Evolutionary conservation across 2,329 filamentous ascomycete species (phyloP).

Genomic region (Dothideomycetes sp.): DNA sequence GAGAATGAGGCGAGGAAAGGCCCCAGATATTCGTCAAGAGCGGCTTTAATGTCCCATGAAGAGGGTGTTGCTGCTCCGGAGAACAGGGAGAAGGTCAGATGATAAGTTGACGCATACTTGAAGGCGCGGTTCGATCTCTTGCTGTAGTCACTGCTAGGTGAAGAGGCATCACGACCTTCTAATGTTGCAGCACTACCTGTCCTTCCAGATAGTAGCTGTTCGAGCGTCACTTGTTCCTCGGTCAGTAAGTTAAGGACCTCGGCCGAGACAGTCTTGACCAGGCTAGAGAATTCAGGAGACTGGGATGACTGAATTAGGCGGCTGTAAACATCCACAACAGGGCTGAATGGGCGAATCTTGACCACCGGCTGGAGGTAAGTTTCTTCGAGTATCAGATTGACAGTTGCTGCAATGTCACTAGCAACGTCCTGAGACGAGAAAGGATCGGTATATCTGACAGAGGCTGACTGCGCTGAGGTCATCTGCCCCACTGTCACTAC

Average conservation of each 20-base stretch:
- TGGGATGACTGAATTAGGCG: slow-evolving; percentile 58
- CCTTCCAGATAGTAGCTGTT: slow-evolving; percentile 20
- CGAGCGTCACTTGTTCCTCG: slow-evolving; percentile 79
- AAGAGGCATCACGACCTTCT: background rate
- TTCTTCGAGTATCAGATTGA: slow-evolving; percentile 60
- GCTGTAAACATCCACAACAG: slow-evolving; percentile 70
- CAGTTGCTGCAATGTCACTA: slow-evolving; percentile 53
- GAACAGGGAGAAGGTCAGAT: slow-evolving; percentile 92
- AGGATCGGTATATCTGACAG: slow-evolving; percentile 25
- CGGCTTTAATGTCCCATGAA: slow-evolving; percentile 81
- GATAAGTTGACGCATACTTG: slow-evolving; percentile 88
- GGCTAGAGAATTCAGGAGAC: slow-evolving; percentile 46
- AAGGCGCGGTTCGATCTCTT: slow-evolving; percentile 71
- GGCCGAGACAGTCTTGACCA: slow-evolving; percentile 69
- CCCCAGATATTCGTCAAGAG: slow-evolving; percentile 69
- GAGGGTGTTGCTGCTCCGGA: slow-evolving; percentile 69
- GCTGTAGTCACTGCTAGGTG: slow-evolving; percentile 18
- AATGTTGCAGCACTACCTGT: background rate
- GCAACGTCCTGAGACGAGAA: background rate
- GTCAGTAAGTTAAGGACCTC: slow-evolving; percentile 70
- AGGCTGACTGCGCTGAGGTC: slow-evolving; percentile 11
- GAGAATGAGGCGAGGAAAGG: slow-evolving; percentile 72
- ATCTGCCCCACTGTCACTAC: slow-evolving; percentile 30
- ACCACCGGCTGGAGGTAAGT: slow-evolving; percentile 40
- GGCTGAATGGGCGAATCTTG: slow-evolving; percentile 57